phyloP scores from a whole-genome alignment of 306 rosid species.

The Acmispon strigosus region DNA sequence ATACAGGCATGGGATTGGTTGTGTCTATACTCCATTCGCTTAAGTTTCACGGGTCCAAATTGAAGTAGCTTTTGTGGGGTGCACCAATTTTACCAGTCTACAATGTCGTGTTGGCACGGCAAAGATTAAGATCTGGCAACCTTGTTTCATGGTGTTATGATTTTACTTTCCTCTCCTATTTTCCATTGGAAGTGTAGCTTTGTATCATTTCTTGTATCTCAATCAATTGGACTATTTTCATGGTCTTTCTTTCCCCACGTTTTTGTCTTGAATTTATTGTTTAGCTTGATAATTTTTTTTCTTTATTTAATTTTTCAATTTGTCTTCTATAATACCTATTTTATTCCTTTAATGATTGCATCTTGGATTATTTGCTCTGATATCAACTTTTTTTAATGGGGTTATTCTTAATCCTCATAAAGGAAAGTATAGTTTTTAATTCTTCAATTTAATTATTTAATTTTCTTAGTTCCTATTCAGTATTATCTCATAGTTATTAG shows the following conservation, averaged over 20 bases:
- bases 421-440: too few relatives aligned
- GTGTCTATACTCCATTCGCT: slow-evolving; percentile 21
- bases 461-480: too few relatives aligned
- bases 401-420: too few relatives aligned
- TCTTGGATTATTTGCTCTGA: too few relatives aligned
- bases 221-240: neutral
- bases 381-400: too few relatives aligned
- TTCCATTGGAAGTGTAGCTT: neutral
- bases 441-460: too few relatives aligned
- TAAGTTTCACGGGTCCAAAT: slow-evolving; percentile 20
- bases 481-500: too few relatives aligned
- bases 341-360: too few relatives aligned
- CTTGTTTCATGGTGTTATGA: slow-evolving; percentile 19
- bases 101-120: slow-evolving; percentile 26
- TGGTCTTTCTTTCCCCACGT: slow-evolving; percentile 11
- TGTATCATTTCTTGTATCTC: slow-evolving; percentile 13
- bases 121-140: slow-evolving; percentile 21
- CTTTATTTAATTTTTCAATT: too few relatives aligned
- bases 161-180: slow-evolving; percentile 4
- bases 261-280: neutral
- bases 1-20: slow-evolving; percentile 34
- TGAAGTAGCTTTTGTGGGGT: slow-evolving; percentile 28
- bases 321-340: too few relatives aligned
- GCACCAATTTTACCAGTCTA: slow-evolving; percentile 19
- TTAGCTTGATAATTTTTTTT: neutral